phyloP scores from a whole-genome alignment of 2,329 filamentous ascomycete genomes.

The Scedosporium aurantiacum region DNA sequence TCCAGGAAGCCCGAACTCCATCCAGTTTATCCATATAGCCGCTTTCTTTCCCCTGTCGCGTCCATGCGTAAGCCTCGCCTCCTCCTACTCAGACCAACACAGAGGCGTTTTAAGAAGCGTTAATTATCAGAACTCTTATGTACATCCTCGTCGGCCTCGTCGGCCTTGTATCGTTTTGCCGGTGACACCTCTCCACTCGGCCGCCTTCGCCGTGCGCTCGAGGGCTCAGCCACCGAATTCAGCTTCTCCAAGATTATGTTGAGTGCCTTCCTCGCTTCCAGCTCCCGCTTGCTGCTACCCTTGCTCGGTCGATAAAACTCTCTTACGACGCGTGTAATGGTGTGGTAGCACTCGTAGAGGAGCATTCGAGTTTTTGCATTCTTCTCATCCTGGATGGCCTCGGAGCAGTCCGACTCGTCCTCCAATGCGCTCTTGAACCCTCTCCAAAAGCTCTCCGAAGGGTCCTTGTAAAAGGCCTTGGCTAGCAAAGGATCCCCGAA shows the following conservation, averaged over 20 bases:
- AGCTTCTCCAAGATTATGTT: conserved; percentile 27
- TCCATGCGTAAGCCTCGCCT: neutral
- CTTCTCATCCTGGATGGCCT: conserved; percentile 30
- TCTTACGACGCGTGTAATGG: conserved; percentile 37
- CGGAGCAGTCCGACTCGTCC: conserved; percentile 9
- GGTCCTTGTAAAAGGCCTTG: conserved; percentile 32
- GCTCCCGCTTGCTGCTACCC: conserved; percentile 37
- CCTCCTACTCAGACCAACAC: neutral
- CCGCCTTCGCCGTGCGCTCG: conserved; percentile 18
- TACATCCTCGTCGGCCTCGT: conserved; percentile 6
- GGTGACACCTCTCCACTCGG: conserved; percentile 30
- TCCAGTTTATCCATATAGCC: too few species aligned
- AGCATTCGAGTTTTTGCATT: conserved; percentile 35
- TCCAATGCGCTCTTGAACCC: conserved; percentile 28
- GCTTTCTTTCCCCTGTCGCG: neutral
- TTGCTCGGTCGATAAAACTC: conserved; percentile 42
- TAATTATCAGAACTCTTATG: neutral
- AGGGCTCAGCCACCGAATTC: conserved; percentile 8
- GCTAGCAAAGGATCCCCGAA: conserved; percentile 51
- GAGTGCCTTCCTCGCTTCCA: conserved; percentile 40
- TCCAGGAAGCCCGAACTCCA: too few species aligned
- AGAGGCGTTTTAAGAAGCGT: neutral
- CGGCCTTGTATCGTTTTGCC: conserved; percentile 30
- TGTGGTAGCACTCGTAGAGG: conserved; percentile 48
- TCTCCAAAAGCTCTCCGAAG: conserved; percentile 31